phyloP scores from a whole-genome alignment of 495 filamentous ascomycete genomes.

The Usnea hakonensis region DNA sequence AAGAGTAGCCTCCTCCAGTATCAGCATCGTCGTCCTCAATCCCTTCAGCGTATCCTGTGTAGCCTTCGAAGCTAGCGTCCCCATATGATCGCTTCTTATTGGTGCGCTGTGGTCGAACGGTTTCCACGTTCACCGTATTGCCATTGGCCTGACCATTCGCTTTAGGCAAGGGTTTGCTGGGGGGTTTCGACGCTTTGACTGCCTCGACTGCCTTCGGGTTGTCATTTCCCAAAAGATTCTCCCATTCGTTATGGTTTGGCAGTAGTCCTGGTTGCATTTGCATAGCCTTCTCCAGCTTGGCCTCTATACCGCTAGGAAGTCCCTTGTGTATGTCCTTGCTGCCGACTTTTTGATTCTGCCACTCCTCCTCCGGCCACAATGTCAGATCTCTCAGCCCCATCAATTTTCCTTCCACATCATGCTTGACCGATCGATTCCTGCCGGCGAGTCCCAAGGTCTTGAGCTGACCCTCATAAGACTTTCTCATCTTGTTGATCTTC shows the following conservation, averaged over 20 bases:
- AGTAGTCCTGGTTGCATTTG: constrained; percentile 49
- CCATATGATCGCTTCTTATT: constrained; percentile 60
- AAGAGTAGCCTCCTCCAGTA: constrained; percentile 23
- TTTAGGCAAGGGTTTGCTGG: constrained; percentile 29
- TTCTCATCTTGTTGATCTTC: constrained; percentile 66
- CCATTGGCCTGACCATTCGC: constrained; percentile 30
- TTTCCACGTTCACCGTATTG: constrained; percentile 26
- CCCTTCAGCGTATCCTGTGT: constrained; percentile 62
- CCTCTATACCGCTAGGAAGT: constrained; percentile 31
- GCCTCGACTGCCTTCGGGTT: constrained; percentile 33
- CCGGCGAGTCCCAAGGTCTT: constrained; percentile 55
- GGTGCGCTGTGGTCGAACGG: constrained; percentile 47
- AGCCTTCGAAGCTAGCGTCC: constrained; percentile 60
- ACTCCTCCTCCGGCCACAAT: constrained; percentile 58
- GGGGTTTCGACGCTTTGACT: constrained; percentile 34
- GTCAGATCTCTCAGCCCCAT: constrained; percentile 30
- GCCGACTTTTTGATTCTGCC: constrained; percentile 53
- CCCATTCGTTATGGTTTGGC: constrained; percentile 51
- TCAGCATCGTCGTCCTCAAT: constrained; percentile 34
- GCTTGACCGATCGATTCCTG: constrained; percentile 51
- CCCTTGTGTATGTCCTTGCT: constrained; percentile 47
- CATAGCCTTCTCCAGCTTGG: constrained; percentile 47
- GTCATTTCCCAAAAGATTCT: constrained; percentile 51
- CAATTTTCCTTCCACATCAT: constrained; percentile 30
- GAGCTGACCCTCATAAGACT: constrained; percentile 66